Conservation (phyloP, 202 grass and related monocot genomes). For the Saccharum hybrid region DNA sequence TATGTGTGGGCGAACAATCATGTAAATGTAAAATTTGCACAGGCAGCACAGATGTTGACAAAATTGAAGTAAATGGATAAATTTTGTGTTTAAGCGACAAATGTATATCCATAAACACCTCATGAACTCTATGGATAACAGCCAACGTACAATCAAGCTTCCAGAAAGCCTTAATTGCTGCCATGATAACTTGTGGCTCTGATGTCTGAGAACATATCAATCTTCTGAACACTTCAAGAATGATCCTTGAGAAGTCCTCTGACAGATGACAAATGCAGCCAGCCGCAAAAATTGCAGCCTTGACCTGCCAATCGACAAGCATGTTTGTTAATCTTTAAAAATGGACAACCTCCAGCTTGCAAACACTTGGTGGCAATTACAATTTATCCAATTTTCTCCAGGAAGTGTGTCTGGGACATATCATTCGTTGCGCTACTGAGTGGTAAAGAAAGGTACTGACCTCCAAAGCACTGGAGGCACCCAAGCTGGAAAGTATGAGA, state of each 20-base stretch:
- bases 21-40: neutral
- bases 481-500: constrained; percentile 69
- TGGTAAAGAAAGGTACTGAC: constrained; percentile 35
- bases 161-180: constrained; percentile 66
- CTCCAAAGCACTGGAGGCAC: constrained; percentile 61
- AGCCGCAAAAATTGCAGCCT: constrained; percentile 76
- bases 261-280: constrained; percentile 70
- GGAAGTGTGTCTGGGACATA: neutral
- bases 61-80: constrained; percentile 32
- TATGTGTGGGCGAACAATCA: neutral
- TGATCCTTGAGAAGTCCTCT: constrained; percentile 74
- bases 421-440: neutral
- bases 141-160: constrained; percentile 72
- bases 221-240: constrained; percentile 59
- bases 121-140: constrained; percentile 70
- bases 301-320: constrained; percentile 56
- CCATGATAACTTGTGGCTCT: constrained; percentile 53
- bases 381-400: neutral
- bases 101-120: constrained; percentile 53
- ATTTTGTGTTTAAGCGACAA: constrained; percentile 2
- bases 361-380: neutral
- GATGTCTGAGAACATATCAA: constrained; percentile 50
- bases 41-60: neutral
- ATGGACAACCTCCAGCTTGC: neutral
- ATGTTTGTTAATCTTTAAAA: neutral